Evolutionary conservation across 805 yeast genomes (phyloP).

Genomic region (Starmerella cellae): DNA sequence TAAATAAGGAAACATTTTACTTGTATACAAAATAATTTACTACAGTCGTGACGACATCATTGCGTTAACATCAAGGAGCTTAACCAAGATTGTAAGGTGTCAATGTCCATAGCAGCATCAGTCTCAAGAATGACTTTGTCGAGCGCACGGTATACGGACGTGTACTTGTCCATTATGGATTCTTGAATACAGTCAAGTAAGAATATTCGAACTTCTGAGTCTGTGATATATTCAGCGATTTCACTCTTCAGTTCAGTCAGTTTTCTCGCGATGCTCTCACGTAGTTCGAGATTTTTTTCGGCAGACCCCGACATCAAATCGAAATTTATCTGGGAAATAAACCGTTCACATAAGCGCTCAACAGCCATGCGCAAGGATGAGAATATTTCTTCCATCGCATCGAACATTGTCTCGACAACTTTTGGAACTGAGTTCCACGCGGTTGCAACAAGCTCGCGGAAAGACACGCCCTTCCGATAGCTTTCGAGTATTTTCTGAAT

Average conservation of each 20-base stretch:
- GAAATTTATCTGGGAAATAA: not conserved
- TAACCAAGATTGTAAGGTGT: conserved; percentile 39
- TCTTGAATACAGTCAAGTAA: conserved; percentile 57
- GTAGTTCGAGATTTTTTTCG: conserved; percentile 27
- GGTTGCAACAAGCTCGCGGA: conserved; percentile 33
- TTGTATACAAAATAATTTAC: too few species aligned
- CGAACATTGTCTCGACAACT: conserved; percentile 69
- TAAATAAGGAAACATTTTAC: too few species aligned
- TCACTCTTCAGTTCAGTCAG: conserved; percentile 47
- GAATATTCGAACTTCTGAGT: conserved; percentile 36
- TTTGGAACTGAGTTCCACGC: conserved; percentile 63
- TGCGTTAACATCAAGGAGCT: not conserved
- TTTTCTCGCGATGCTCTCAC: conserved; percentile 34
- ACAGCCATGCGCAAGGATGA: conserved; percentile 59
- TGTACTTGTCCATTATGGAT: conserved; percentile 45
- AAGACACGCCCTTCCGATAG: conserved; percentile 11
- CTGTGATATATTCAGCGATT: conserved; percentile 35
- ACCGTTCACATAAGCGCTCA: conserved; percentile 10
- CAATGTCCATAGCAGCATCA: conserved; percentile 50
- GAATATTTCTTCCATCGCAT: conserved; percentile 61
- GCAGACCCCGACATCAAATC: conserved; percentile 30
- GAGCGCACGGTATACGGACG: conserved; percentile 33
- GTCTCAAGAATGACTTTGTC: conserved; percentile 22
- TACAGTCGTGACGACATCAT: not conserved
- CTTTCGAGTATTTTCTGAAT: conserved; percentile 37